These are phyloP conservation scores for Podospora appendiculata DNA, from an alignment of 495 filamentous ascomycete genomes.

Conservation along the genomic window DNA sequence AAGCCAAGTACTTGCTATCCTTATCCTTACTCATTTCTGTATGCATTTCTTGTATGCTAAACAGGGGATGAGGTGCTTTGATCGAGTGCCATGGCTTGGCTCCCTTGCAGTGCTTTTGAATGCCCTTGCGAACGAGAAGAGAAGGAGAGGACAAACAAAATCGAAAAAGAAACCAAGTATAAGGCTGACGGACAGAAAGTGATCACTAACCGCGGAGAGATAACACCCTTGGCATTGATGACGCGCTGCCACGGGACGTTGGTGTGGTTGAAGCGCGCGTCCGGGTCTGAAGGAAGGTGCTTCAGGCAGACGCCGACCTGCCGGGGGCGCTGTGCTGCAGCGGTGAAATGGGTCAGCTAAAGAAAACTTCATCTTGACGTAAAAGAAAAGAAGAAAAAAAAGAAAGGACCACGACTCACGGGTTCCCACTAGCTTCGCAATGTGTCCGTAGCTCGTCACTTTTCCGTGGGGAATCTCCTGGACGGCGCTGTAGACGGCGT, in stretches of 20 bases:
- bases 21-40: no score
- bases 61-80: no score
- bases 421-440: conserved; percentile 69
- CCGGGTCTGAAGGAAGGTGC: conserved; percentile 54
- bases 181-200: no score
- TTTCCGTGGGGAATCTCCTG: conserved; percentile 76
- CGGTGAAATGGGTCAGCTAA: not conserved
- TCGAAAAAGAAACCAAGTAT: conserved; percentile 1
- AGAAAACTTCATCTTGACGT: not conserved
- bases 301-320: conserved; percentile 89
- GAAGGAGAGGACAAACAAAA: not conserved
- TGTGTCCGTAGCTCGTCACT: conserved; percentile 86
- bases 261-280: conserved; percentile 50
- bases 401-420: conserved; percentile 47
- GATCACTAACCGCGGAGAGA: conserved; percentile 63
- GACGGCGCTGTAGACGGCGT: conserved; percentile 74
- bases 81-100: no score
- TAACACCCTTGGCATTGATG: conserved; percentile 75
- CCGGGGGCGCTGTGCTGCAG: conserved; percentile 55
- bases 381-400: not conserved
- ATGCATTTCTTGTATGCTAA: no score
- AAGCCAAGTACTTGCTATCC: not conserved
- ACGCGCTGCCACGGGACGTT: conserved; percentile 96
- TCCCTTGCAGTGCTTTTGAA: not conserved
- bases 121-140: not conserved